A percentile compares a stretch with the other conserved stretches of the same genome.
Conservation (phyloP, 116 monocot genomes). For the Papilionanthe hybrid region DNA sequence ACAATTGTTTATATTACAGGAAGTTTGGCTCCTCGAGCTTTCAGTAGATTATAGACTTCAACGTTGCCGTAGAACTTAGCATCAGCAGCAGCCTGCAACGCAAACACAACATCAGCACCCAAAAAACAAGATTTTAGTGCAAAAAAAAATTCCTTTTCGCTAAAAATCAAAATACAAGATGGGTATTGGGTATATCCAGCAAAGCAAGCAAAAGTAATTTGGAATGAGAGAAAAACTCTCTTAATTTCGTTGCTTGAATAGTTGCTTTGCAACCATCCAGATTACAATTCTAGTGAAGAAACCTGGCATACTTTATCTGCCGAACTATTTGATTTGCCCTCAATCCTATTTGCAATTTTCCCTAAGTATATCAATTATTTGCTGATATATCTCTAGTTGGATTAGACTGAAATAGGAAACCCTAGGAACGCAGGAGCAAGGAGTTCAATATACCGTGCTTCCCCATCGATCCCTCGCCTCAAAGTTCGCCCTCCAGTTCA, state of each 20-base stretch:
- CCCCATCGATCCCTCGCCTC: conserved; percentile 77
- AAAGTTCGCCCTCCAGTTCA: conserved; percentile 48
- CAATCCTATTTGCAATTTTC: background rate
- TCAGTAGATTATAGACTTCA: conserved; percentile 41
- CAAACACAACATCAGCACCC: background rate
- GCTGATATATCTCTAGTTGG: background rate
- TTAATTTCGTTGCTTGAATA: background rate
- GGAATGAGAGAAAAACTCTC: background rate
- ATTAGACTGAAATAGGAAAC: background rate
- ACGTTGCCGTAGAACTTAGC: conserved; percentile 41
- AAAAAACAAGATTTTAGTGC: background rate
- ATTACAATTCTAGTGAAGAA: background rate
- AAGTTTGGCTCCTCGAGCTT: conserved; percentile 41
- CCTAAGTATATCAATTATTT: background rate
- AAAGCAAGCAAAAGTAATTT: background rate
- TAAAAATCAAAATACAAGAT: background rate
- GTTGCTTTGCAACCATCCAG: background rate
- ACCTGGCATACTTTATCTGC: background rate
- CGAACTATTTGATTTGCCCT: background rate
- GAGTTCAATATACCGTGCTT: conserved; percentile 55
- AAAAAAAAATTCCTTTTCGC: background rate
- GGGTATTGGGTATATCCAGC: background rate
- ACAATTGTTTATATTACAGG: conserved; percentile 17
- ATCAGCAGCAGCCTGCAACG: conserved; percentile 47
- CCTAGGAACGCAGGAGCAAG: background rate